phyloP scores from a whole-genome alignment of 345 rosid genomes.

The Gossypium stocksii region DNA sequence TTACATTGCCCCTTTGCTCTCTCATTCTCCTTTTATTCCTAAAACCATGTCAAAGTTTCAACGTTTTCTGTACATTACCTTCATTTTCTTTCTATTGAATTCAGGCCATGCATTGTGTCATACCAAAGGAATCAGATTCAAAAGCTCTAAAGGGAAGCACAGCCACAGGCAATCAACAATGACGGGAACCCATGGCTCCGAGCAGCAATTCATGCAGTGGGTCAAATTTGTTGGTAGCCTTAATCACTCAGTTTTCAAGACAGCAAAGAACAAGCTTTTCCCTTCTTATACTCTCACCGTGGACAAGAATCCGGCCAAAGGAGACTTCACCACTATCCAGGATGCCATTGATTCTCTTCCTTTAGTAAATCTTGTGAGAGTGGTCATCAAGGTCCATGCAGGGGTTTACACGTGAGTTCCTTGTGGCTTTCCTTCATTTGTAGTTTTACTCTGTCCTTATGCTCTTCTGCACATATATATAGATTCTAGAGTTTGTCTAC shows the following conservation, averaged over 20 bases:
- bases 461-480: neutral
- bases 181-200: slow-evolving; percentile 56
- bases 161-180: slow-evolving; percentile 24
- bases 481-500: too few species aligned
- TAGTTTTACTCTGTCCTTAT: neutral
- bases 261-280: slow-evolving; percentile 84
- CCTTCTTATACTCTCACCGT: slow-evolving; percentile 70
- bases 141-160: slow-evolving; percentile 23
- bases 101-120: slow-evolving; percentile 47
- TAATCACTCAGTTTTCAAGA: slow-evolving; percentile 64
- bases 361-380: slow-evolving; percentile 67
- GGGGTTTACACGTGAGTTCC: slow-evolving; percentile 85
- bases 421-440: neutral
- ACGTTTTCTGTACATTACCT: slow-evolving; percentile 11
- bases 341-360: slow-evolving; percentile 94
- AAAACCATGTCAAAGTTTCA: slow-evolving; percentile 22
- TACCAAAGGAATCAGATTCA: slow-evolving; percentile 54
- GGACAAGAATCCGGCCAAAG: slow-evolving; percentile 51
- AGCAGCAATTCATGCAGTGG: slow-evolving; percentile 90
- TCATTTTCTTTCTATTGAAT: slow-evolving; percentile 35
- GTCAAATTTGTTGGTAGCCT: slow-evolving; percentile 76
- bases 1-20: neutral
- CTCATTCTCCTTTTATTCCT: neutral
- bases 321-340: slow-evolving; percentile 83
- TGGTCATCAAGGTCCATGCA: slow-evolving; percentile 85